Evolutionary conservation across 345 rosid genomes (phyloP).

Genomic region (Citrus medica): DNA sequence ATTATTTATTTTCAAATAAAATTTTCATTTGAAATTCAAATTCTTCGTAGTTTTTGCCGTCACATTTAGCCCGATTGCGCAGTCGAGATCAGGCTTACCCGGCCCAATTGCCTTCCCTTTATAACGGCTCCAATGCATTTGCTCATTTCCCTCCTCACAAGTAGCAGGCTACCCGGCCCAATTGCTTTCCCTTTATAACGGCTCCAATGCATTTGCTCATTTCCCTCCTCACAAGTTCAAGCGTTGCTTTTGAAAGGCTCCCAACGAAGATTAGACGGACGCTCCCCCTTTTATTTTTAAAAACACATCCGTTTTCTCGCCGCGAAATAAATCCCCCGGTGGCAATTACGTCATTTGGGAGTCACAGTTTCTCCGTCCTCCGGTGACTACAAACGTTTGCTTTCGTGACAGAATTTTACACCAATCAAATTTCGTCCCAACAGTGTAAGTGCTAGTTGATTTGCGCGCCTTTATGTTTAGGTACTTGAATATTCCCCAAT

Average conservation of each 20-base stretch:
- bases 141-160: slow-evolving; percentile 2
- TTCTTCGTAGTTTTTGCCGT: too few species aligned
- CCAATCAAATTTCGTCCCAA: background rate
- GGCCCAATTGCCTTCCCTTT: slow-evolving; percentile 1
- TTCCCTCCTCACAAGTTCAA: slow-evolving; percentile 22
- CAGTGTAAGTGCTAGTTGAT: background rate
- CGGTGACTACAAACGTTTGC: background rate
- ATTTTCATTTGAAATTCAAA: too few species aligned
- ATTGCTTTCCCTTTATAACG: slow-evolving; percentile 23
- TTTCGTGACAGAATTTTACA: background rate
- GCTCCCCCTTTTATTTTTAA: too few species aligned
- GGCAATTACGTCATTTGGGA: background rate
- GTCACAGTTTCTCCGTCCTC: background rate
- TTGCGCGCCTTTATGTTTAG: background rate
- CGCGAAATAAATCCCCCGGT: background rate
- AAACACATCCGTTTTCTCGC: background rate
- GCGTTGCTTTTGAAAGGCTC: slow-evolving; percentile 21
- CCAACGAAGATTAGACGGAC: background rate
- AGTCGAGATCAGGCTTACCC: slow-evolving; percentile 13
- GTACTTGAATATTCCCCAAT: background rate
- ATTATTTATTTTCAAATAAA: too few species aligned
- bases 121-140: slow-evolving; percentile 22
- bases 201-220: background rate
- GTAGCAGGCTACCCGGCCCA: background rate
- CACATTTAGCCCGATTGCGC: slow-evolving; percentile 2